Conservation (phyloP, 805 yeast species). For the Candida pini region DNA sequence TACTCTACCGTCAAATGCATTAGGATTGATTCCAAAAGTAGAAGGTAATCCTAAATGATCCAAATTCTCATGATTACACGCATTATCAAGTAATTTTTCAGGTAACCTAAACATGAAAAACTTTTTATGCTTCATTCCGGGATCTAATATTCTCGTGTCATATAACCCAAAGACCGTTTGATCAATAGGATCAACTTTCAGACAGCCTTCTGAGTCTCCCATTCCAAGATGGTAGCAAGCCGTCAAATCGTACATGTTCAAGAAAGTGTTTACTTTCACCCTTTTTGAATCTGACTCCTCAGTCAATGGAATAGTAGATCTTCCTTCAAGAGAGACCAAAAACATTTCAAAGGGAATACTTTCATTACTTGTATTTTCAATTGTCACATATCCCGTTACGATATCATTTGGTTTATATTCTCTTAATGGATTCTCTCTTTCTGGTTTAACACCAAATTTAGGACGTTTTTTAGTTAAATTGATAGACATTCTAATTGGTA, state of each 20-base stretch:
- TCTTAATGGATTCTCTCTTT: constrained; percentile 32
- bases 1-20: constrained; percentile 20
- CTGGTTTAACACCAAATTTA: constrained; percentile 7
- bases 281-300: not conserved
- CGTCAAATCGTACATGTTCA: constrained; percentile 45
- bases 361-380: constrained; percentile 35
- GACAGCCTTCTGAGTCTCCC: not conserved
- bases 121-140: constrained; percentile 47
- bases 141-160: constrained; percentile 38
- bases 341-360: constrained; percentile 59
- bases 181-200: constrained; percentile 23
- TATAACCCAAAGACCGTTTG: constrained; percentile 35
- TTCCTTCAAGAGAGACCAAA: constrained; percentile 52
- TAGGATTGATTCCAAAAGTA: constrained; percentile 32
- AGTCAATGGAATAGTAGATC: constrained; percentile 21
- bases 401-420: constrained; percentile 68
- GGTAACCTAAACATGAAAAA: constrained; percentile 55
- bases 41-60: constrained; percentile 36
- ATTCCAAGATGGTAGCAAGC: constrained; percentile 44
- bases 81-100: constrained; percentile 41
- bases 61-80: constrained; percentile 38
- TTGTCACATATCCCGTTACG: constrained; percentile 48
- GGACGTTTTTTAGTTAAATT: constrained; percentile 40
- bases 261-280: constrained; percentile 27
- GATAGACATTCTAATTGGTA: constrained; percentile 22